phyloP scores from a whole-genome alignment of 2,329 filamentous ascomycete species.

The Fusarium globosum region DNA sequence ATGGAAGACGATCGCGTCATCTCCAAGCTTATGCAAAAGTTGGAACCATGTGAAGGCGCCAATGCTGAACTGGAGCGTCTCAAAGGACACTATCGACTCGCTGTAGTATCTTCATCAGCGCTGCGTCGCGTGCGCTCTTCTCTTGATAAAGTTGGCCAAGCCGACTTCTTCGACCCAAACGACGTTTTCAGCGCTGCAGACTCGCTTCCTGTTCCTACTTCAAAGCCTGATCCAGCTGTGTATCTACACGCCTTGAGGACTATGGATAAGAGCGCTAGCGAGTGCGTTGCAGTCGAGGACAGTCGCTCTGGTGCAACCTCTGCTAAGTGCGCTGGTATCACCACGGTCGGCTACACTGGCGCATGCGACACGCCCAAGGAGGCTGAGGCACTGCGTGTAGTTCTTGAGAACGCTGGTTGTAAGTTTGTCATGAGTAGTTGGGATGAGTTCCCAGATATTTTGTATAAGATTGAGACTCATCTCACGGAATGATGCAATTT shows the following conservation, averaged over 20 bases:
- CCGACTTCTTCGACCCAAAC: neutral
- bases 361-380: neutral
- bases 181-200: neutral
- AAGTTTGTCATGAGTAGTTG: neutral
- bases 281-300: neutral
- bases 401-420: neutral
- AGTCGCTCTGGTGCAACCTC: neutral
- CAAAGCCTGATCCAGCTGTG: neutral
- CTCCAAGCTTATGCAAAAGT: neutral
- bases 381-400: neutral
- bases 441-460: neutral
- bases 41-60: neutral
- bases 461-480: neutral
- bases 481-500: neutral
- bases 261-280: neutral
- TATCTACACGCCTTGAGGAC: neutral
- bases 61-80: neutral
- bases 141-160: neutral
- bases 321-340: rapidly evolving
- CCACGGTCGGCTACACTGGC: neutral
- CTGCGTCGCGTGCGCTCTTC: neutral
- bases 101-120: neutral
- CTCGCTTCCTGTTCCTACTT: neutral
- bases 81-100: neutral
- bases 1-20: neutral